Conservation (phyloP, 345 rosid species). For the Isatis tinctoria region DNA sequence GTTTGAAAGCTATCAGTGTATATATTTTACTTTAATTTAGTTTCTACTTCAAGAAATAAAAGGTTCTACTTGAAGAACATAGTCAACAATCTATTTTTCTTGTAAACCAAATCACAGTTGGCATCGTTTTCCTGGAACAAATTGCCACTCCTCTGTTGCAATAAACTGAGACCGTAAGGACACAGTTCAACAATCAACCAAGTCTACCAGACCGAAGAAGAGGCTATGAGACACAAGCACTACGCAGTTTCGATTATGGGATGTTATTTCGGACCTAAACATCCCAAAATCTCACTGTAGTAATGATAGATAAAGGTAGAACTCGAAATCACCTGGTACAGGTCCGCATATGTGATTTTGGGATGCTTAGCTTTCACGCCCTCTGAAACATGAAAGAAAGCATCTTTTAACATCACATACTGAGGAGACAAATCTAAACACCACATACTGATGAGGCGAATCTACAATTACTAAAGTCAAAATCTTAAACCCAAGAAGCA, state of each 20-base stretch:
- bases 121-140: neutral
- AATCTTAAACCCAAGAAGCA: neutral
- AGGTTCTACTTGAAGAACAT: neutral
- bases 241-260: too few relatives aligned
- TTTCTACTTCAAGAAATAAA: neutral
- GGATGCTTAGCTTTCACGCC: constrained; percentile 76
- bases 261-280: too few relatives aligned
- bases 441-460: neutral
- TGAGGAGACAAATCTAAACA: neutral
- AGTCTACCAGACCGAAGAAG: neutral
- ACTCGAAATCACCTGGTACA: constrained; percentile 31
- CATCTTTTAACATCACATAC: neutral
- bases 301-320: neutral
- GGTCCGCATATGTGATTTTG: constrained; percentile 75
- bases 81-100: neutral
- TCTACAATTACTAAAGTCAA: neutral
- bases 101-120: neutral
- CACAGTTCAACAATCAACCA: neutral
- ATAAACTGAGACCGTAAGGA: neutral
- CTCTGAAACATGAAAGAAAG: constrained; percentile 45
- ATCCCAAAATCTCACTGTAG: too few relatives aligned
- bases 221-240: neutral
- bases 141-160: neutral
- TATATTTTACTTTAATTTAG: neutral
- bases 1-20: neutral